Evolutionary conservation across 257 asterid genomes (phyloP), one percentile per base, ranked within the genome.

Genomic region (Eustoma russellianum): DNA sequence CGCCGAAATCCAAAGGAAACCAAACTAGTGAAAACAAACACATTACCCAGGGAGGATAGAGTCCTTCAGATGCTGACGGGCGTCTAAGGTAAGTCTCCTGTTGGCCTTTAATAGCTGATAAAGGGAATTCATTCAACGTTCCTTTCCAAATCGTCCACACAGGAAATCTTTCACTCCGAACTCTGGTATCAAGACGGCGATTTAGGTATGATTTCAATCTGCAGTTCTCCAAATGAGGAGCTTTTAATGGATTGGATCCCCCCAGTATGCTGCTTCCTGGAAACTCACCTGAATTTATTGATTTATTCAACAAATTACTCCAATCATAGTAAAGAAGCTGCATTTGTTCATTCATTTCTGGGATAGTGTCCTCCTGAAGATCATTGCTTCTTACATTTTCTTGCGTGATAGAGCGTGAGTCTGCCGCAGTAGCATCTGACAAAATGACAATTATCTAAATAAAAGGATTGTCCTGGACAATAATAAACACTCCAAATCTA

Each of bases 31-130:
- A 24, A 24, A 38, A 38, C 43, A 38, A 7, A 11, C 43, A 38
- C 43, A 38, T 38, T 91, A 92, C 99, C 99, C 99, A 92, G 5
- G 99, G 97, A 63, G 97, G 99, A 81, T n/a, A n/a, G n/a, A n/a
- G n/a, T n/a, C n/a, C n/a, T n/a, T 79, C 61, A n/a, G 93, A 73
- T 44, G 74, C 72, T 15, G 72, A 53, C 57, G 55, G 80, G 65
- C 70, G 76, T 61, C 71, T 66, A 75, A 69, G 55, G 57, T 62
- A 46, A 57, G 46, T 66, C 41, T 65, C 83, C 70, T 79, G 74
- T 24, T 24, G 30, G 56, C 84, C 95, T 17, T 70, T 82, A n/a
- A 57, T 38, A 17, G 66, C 40, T 13, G 67, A 46, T 13, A 58
- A 10, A 2, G 67, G 70, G 52, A 82, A 61, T 41, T 70, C 64